Conservation (phyloP, 805 yeast genomes). For the Spathaspora girioi region DNA sequence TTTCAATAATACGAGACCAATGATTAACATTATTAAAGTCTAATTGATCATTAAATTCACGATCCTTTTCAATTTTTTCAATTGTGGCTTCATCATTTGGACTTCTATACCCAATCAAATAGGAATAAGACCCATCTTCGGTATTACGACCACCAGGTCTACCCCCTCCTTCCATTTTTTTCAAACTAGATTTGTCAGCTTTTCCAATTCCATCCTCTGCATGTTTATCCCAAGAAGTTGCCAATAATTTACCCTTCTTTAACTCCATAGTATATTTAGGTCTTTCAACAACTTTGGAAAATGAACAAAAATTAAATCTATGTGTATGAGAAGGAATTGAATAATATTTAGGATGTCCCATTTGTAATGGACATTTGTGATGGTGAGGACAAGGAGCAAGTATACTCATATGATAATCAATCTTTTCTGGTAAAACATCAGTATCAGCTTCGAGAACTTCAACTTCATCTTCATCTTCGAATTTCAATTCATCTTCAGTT, state of each 20-base stretch:
- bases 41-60: constrained; percentile 19
- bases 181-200: constrained; percentile 20
- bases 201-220: constrained; percentile 54
- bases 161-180: constrained; percentile 66
- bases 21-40: constrained; percentile 23
- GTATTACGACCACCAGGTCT: constrained; percentile 66
- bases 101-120: constrained; percentile 67
- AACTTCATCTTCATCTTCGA: constrained; percentile 42
- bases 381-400: constrained; percentile 93
- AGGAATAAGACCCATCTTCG: constrained; percentile 72
- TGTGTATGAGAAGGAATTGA: constrained; percentile 52
- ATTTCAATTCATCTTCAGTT: constrained; percentile 40
- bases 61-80: constrained; percentile 35
- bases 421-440: constrained; percentile 17
- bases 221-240: constrained; percentile 66
- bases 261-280: constrained; percentile 81
- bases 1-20: constrained; percentile 72
- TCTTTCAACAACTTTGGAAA: constrained; percentile 64
- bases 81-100: constrained; percentile 39
- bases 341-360: constrained; percentile 67
- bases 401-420: constrained; percentile 55
- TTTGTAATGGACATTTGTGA: constrained; percentile 79
- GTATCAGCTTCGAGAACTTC: constrained; percentile 20
- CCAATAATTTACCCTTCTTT: constrained; percentile 73
- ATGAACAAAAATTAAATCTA: constrained; percentile 71